Evolutionary conservation across 345 rosid genomes (phyloP).

Genomic region (Citrus trifoliata): DNA sequence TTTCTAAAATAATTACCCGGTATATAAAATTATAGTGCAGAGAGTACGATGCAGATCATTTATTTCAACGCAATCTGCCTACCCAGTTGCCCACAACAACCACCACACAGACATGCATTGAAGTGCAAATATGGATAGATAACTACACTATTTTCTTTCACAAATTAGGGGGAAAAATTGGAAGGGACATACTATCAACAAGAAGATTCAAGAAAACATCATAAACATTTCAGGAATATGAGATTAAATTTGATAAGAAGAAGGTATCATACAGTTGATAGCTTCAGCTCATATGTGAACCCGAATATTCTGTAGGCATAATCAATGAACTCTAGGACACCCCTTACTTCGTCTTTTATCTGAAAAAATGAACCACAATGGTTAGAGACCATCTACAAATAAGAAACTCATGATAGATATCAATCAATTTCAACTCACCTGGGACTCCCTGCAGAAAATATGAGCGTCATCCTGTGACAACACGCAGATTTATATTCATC

Average conservation of each 20-base stretch:
- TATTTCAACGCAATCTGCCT: neutral
- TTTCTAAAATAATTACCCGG: neutral
- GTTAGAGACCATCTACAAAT: neutral
- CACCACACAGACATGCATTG: neutral
- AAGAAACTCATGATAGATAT: neutral
- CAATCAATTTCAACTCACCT: conserved; percentile 44
- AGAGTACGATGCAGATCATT: neutral
- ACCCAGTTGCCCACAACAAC: neutral
- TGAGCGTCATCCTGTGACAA: conserved; percentile 90
- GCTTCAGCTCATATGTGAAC: conserved; percentile 88
- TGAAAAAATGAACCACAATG: conserved; percentile 30
- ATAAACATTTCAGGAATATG: neutral
- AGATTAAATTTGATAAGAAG: conserved; percentile 2
- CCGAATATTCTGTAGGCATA: conserved; percentile 67
- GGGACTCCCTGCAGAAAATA: conserved; percentile 83
- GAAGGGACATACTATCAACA: neutral
- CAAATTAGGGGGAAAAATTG: neutral
- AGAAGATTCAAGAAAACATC: neutral
- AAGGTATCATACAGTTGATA: conserved; percentile 68
- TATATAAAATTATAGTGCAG: neutral
- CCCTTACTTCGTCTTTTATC: conserved; percentile 82
- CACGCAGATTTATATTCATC: conserved; percentile 3
- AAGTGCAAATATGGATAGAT: neutral
- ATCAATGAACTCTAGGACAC: conserved; percentile 77
- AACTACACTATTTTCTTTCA: neutral